phyloP scores from a whole-genome alignment of 225 moss, liverwort and hornwort genomes.

The Sphagnum contortum region DNA sequence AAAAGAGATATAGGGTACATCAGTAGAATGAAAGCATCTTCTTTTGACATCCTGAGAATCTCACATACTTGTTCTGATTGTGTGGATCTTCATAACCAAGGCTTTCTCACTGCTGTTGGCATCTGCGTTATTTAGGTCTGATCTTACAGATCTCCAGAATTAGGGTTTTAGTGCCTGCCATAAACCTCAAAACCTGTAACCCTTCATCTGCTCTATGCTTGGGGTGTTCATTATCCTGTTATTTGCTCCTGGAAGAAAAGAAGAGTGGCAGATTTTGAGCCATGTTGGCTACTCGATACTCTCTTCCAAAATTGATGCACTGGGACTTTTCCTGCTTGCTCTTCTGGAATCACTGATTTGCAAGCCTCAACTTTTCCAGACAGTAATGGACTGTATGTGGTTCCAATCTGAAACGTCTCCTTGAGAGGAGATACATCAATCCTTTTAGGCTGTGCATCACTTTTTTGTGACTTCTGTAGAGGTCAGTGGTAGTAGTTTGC shows the following conservation, averaged over 20 bases:
- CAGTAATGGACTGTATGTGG: constrained; percentile 3
- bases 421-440: neutral
- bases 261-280: constrained; percentile 85
- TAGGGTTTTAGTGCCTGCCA: too few relatives aligned
- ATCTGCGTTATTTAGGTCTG: constrained; percentile 90
- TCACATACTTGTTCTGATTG: constrained; percentile 89
- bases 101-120: constrained; percentile 84
- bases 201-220: neutral
- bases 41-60: constrained; percentile 50
- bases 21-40: neutral
- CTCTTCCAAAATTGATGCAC: constrained; percentile 56
- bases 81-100: constrained; percentile 86
- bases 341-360: constrained; percentile 27
- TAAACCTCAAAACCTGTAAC: neutral
- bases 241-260: constrained; percentile 58
- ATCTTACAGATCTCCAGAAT: too few relatives aligned
- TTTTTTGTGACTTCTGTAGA: too few relatives aligned
- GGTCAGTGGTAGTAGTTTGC: too few relatives aligned
- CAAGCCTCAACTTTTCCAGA: constrained; percentile 71
- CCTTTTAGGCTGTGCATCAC: neutral
- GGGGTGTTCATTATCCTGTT: neutral
- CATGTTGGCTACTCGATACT: constrained; percentile 96
- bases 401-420: neutral
- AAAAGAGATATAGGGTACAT: too few relatives aligned
- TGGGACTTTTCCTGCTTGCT: constrained; percentile 85